Evolutionary conservation across 805 yeast species (phyloP).

Genomic region (Ogataea siamensis): DNA sequence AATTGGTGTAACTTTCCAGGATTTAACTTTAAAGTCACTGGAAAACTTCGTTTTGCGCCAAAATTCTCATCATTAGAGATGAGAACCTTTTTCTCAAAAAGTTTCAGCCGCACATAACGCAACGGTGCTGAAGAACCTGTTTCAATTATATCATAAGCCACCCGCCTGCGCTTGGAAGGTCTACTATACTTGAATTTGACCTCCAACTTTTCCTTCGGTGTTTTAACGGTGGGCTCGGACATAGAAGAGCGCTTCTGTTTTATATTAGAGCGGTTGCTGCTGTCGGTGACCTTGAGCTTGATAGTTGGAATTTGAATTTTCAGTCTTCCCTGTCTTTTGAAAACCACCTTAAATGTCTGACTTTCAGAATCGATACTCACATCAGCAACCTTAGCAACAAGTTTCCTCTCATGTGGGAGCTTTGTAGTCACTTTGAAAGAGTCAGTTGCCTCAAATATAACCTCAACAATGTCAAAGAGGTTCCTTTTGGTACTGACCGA

Average conservation of each 20-base stretch:
- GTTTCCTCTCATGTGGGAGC: conserved; percentile 64
- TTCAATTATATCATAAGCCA: conserved; percentile 22
- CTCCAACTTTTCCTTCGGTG: conserved; percentile 12
- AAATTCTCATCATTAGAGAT: conserved; percentile 29
- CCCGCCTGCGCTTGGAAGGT: conserved; percentile 16
- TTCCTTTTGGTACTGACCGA: conserved; percentile 59
- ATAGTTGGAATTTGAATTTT: conserved; percentile 46
- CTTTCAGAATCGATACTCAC: conserved; percentile 16
- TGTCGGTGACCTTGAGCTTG: conserved; percentile 24
- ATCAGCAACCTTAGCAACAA: conserved; percentile 52
- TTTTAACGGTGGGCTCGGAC: conserved; percentile 3
- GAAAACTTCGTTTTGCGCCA: conserved; percentile 7
- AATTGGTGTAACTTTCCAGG: conserved; percentile 8
- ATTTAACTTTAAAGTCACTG: conserved; percentile 13
- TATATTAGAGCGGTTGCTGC: conserved; percentile 12
- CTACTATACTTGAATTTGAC: conserved; percentile 20
- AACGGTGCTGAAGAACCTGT: conserved; percentile 22
- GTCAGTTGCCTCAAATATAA: conserved; percentile 62
- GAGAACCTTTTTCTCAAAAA: conserved; percentile 24
- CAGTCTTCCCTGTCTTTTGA: conserved; percentile 60
- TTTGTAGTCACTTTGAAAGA: conserved; percentile 60
- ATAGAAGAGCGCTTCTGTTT: conserved; percentile 18
- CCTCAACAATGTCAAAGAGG: conserved; percentile 61
- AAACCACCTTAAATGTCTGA: conserved; percentile 45
- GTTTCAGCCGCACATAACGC: conserved; percentile 37